A percentile compares a stretch with the other conserved stretches of the same genome.
These are phyloP conservation scores for Pythium utonaiense DNA, from an alignment of 352 stramenopile genomes.

Conservation along the genomic window DNA sequence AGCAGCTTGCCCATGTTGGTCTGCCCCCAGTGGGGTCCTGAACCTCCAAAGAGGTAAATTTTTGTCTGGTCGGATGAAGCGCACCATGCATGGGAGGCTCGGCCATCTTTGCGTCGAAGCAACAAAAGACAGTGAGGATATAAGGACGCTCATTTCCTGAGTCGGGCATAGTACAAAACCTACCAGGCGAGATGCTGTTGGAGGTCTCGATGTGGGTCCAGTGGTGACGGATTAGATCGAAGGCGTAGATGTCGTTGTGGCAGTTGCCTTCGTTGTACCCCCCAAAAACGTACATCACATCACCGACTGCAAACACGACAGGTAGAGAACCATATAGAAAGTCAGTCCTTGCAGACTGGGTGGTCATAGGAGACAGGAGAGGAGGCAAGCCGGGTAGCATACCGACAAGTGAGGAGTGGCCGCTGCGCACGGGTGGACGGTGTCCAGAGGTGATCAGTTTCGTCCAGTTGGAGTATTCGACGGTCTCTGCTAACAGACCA, in stretches of 20 bases:
- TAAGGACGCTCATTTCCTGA: too few relatives aligned
- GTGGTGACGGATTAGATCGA: slow-evolving; percentile 75
- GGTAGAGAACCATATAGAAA: neutral
- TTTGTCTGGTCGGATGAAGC: slow-evolving; percentile 69
- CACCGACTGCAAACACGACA: slow-evolving; percentile 35
- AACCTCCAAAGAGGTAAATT: slow-evolving; percentile 76
- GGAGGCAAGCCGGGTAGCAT: slow-evolving; percentile 5
- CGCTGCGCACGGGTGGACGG: slow-evolving; percentile 67
- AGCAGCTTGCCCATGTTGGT: slow-evolving; percentile 87
- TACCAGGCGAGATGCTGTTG: slow-evolving; percentile 70
- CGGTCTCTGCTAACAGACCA: slow-evolving; percentile 10
- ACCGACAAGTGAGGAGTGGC: slow-evolving; percentile 78
- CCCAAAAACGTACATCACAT: slow-evolving; percentile 82
- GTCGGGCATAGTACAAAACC: too few relatives aligned
- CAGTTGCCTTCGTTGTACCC: slow-evolving; percentile 86
- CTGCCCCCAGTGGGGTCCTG: slow-evolving; percentile 76
- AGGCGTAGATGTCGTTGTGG: slow-evolving; percentile 83
- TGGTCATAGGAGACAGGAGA: neutral
- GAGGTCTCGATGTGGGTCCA: slow-evolving; percentile 73
- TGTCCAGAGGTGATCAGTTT: slow-evolving; percentile 68
- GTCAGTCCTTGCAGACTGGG: too few relatives aligned
- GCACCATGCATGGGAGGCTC: slow-evolving; percentile 75
- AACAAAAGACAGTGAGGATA: neutral
- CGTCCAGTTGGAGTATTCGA: slow-evolving; percentile 67
- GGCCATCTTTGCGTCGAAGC: slow-evolving; percentile 38